Evolutionary conservation across 441 rosid genomes (phyloP).

Genomic region (Capsella rubella): DNA sequence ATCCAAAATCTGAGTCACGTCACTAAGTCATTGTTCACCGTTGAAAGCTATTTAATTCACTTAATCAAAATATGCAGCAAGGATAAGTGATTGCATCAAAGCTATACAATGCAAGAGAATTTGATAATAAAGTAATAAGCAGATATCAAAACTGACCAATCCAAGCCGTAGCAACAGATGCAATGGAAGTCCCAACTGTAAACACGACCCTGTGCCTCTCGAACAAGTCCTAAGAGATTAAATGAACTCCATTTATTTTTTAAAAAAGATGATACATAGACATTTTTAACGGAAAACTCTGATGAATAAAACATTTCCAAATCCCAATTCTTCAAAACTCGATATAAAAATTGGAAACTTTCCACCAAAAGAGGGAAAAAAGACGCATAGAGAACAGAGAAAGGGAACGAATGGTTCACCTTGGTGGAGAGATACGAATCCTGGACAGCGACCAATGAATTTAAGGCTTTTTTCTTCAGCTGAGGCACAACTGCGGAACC

Average conservation of each 20-base stretch:
- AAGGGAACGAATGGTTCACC: constrained; percentile 45
- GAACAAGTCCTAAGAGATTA: constrained; percentile 65
- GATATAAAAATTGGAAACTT: neutral
- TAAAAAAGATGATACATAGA: neutral
- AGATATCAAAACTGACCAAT: constrained; percentile 56
- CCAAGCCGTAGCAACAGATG: constrained; percentile 94
- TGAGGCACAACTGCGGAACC: constrained; percentile 54
- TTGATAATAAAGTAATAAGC: neutral
- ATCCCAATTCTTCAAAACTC: constrained; percentile 3
- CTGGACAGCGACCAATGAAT: constrained; percentile 76
- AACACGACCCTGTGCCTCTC: constrained; percentile 88
- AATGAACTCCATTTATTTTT: neutral
- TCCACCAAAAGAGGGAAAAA: neutral
- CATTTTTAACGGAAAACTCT: constrained; percentile 9
- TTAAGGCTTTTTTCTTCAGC: constrained; percentile 68
- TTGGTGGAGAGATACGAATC: constrained; percentile 82
- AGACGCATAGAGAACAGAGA: neutral
- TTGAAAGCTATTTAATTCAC: neutral
- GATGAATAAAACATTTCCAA: constrained; percentile 14
- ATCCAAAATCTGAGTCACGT: constrained; percentile 2
- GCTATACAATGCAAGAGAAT: constrained; percentile 5
- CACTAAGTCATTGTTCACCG: neutral
- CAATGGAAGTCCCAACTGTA: constrained; percentile 86
- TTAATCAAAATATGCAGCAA: neutral
- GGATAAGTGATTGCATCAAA: neutral